Conservation (phyloP, 164 flowering plant genomes). For the Chloranthus sessilifolius region DNA sequence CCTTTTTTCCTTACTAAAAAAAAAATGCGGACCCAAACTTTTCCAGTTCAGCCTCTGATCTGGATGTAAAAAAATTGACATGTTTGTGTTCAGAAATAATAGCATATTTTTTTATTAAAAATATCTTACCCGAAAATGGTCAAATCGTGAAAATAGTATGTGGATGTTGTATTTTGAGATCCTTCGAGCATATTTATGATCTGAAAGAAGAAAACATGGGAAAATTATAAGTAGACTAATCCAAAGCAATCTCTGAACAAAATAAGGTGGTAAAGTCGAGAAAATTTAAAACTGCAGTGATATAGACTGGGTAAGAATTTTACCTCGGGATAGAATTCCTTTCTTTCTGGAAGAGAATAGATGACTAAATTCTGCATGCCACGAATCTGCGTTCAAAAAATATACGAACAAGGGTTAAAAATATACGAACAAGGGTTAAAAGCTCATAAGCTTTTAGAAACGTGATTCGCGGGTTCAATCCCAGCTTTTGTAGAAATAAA, state of each 20-base stretch:
- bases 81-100: too few relatives aligned
- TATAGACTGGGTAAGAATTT: not conserved
- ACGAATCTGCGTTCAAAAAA: conserved; percentile 50
- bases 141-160: conserved; percentile 76
- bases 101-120: too few relatives aligned
- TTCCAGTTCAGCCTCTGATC: too few relatives aligned
- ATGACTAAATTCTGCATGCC: conserved; percentile 80
- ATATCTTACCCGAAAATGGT: conserved; percentile 53
- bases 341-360: conserved; percentile 90
- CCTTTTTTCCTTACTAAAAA: too few relatives aligned
- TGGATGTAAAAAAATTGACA: too few relatives aligned
- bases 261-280: not conserved
- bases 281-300: not conserved
- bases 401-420: not conserved
- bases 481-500: too few relatives aligned
- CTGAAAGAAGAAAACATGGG: conserved; percentile 31
- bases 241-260: not conserved
- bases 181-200: conserved; percentile 82
- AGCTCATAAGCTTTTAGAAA: too few relatives aligned
- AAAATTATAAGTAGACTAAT: not conserved
- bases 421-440: too few relatives aligned
- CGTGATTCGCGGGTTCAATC: too few relatives aligned
- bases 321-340: conserved; percentile 95
- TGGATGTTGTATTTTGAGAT: conserved; percentile 51
- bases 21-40: too few relatives aligned